Evolutionary conservation across 352 stramenopile genomes (phyloP).

Genomic region (Lagenidium giganteum): DNA sequence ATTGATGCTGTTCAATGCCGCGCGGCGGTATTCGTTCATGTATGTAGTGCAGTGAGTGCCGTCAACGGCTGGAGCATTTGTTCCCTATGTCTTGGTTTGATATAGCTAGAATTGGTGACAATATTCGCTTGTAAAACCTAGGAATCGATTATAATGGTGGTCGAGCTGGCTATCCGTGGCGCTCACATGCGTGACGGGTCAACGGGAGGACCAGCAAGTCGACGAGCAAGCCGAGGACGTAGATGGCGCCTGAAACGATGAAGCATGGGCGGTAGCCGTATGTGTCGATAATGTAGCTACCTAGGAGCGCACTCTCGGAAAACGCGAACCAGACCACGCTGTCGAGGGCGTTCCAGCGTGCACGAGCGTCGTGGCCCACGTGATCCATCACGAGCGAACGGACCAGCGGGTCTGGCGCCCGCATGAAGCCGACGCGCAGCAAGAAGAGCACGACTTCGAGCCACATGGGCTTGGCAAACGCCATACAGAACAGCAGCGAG

Average conservation of each 20-base stretch:
- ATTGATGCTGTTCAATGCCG: no score
- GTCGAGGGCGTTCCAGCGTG: slow-evolving; percentile 73
- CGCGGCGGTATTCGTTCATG: no score
- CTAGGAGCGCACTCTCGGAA: slow-evolving; percentile 73
- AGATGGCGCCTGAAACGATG: slow-evolving; percentile 74
- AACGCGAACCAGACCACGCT: slow-evolving; percentile 72
- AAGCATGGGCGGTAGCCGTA: slow-evolving; percentile 79
- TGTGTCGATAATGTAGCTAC: slow-evolving; percentile 70
- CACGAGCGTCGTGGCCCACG: slow-evolving; percentile 64
- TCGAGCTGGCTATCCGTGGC: no score
- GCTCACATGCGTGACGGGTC: slow-evolving; percentile 57
- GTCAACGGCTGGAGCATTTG: no score
- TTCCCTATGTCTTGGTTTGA: no score
- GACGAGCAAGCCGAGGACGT: slow-evolving; percentile 42
- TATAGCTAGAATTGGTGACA: no score
- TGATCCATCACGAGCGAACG: slow-evolving; percentile 80
- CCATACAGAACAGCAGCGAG: slow-evolving; percentile 59
- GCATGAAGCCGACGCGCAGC: slow-evolving; percentile 77
- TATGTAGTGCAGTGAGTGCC: no score
- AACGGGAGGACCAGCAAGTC: slow-evolving; percentile 59
- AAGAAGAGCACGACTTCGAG: slow-evolving; percentile 69
- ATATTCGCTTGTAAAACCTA: no score
- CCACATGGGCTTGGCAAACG: slow-evolving; percentile 42
- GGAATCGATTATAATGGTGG: no score
- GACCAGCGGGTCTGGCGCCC: slow-evolving; percentile 70